phyloP scores from a whole-genome alignment of 2,329 filamentous ascomycete genomes.

The Trichoderma pleuroti region DNA sequence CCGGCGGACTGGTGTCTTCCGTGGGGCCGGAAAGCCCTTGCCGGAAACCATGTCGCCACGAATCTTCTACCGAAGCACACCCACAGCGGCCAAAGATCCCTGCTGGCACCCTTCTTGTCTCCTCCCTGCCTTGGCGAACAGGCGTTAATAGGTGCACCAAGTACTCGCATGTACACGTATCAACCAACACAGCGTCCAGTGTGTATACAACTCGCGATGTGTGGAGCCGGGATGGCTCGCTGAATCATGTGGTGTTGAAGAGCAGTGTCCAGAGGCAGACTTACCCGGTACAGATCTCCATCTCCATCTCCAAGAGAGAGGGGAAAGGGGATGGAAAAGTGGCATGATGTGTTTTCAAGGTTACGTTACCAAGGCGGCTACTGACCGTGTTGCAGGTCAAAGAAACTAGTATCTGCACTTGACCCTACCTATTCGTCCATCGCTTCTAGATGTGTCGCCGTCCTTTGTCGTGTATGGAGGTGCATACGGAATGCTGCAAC shows the following conservation, averaged over 20 bases:
- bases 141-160: neutral
- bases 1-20: constrained; percentile 19
- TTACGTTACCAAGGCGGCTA: neutral
- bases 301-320: neutral
- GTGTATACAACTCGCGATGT: neutral
- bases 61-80: constrained; percentile 16
- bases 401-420: neutral
- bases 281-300: neutral
- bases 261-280: neutral
- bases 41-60: constrained; percentile 25
- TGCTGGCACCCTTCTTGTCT: neutral
- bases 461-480: neutral
- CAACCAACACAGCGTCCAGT: neutral
- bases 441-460: neutral
- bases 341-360: neutral
- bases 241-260: neutral
- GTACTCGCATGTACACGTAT: neutral
- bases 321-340: neutral
- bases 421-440: neutral
- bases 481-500: neutral
- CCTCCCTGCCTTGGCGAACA: neutral
- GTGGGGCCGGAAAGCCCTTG: constrained; percentile 33
- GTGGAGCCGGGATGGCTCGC: neutral
- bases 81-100: constrained; percentile 10
- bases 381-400: neutral